Evolutionary conservation across 495 filamentous ascomycete genomes (phyloP).

Genomic region (Elasticomyces elasticus): DNA sequence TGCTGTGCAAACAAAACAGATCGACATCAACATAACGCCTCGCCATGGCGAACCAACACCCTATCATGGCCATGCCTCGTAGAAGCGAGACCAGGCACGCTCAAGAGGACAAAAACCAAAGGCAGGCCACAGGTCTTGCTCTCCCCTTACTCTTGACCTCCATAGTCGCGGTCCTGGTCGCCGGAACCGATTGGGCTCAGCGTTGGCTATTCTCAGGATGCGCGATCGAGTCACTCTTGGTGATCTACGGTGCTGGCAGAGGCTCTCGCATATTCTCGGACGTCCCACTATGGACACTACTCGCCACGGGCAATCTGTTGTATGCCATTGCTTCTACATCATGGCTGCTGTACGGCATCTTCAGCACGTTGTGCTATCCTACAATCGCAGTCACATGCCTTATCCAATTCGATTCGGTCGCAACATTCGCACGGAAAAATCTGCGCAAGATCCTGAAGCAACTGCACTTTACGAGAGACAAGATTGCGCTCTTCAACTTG

Average conservation of each 20-base stretch:
- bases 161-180: background rate
- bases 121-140: too few species aligned
- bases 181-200: constrained; percentile 3
- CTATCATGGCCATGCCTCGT: too few species aligned
- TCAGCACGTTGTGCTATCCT: constrained; percentile 26
- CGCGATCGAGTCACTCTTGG: constrained; percentile 26
- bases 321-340: constrained; percentile 34
- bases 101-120: too few species aligned
- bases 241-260: constrained; percentile 27
- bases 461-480: constrained; percentile 35
- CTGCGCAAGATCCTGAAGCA: constrained; percentile 23
- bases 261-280: constrained; percentile 27
- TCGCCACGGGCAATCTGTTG: constrained; percentile 29
- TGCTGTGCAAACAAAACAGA: too few species aligned
- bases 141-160: background rate
- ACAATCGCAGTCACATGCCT: constrained; percentile 26
- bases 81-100: too few species aligned
- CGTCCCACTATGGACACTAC: constrained; percentile 32
- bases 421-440: constrained; percentile 18
- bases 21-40: too few species aligned
- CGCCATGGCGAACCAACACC: too few species aligned
- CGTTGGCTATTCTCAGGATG: constrained; percentile 29
- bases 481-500: constrained; percentile 33
- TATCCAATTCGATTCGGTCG: constrained; percentile 28
- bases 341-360: constrained; percentile 33